Evolutionary conservation across 768 basidiomycete genomes (phyloP).

Genomic region (Lactarius tabidus): DNA sequence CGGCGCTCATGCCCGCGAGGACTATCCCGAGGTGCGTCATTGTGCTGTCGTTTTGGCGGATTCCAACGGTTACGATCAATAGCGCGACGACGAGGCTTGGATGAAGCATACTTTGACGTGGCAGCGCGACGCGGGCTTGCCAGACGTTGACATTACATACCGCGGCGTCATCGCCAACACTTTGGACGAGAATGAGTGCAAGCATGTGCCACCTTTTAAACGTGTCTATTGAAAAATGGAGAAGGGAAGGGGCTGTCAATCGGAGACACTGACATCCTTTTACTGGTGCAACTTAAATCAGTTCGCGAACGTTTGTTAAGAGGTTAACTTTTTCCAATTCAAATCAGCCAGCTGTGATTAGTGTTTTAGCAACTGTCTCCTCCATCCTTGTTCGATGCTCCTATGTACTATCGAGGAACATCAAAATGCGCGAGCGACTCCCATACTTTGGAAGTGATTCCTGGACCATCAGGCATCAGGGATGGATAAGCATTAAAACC

Average conservation of each 20-base stretch:
- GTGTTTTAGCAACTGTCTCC: neutral
- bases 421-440: no score
- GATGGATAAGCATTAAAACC: no score
- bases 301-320: neutral
- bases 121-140: conserved; percentile 70
- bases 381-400: neutral
- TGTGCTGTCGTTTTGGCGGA: neutral
- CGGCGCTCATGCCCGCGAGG: conserved; percentile 98
- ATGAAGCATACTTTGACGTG: conserved; percentile 97
- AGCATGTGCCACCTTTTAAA: conserved; percentile 96
- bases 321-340: neutral
- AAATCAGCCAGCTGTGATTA: neutral
- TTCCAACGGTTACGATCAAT: neutral
- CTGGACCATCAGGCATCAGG: no score
- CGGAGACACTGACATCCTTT: neutral
- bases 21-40: conserved; percentile 79
- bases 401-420: no score
- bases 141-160: conserved; percentile 87
- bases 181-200: conserved; percentile 95
- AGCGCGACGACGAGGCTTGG: conserved; percentile 93
- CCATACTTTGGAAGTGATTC: no score
- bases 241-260: neutral
- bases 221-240: conserved; percentile 66
- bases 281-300: neutral
- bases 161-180: conserved; percentile 81